These are phyloP conservation scores for Boletus coccyginus DNA, from an alignment of 768 basidiomycete species.

Conservation along the genomic window DNA sequence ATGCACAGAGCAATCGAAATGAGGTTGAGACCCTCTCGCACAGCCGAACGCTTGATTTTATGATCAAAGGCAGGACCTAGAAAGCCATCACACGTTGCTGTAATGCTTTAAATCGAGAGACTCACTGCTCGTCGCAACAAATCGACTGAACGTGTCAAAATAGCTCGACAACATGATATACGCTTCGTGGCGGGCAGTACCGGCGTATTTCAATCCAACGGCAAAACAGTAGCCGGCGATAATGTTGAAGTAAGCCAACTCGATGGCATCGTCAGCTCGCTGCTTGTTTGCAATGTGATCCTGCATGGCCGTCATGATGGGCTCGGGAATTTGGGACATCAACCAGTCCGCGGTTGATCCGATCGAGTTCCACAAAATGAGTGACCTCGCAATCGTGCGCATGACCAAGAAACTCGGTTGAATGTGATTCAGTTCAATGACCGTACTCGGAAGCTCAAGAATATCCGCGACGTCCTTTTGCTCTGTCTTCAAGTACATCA, in stretches of 20 bases:
- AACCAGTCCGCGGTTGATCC: conserved; percentile 74
- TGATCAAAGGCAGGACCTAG: conserved; percentile 80
- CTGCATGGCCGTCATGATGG: conserved; percentile 62
- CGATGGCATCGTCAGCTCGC: conserved; percentile 64
- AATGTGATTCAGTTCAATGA: conserved; percentile 75
- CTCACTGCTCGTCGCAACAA: conserved; percentile 68
- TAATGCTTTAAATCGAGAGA: conserved; percentile 1
- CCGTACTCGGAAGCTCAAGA: conserved; percentile 77
- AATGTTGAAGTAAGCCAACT: conserved; percentile 90
- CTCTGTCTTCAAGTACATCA: conserved; percentile 90
- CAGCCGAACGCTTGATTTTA: conserved; percentile 82
- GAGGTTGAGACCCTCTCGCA: conserved; percentile 84
- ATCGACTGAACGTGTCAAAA: conserved; percentile 74
- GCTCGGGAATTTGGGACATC: conserved; percentile 60
- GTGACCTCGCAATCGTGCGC: conserved; percentile 68
- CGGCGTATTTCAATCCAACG: conserved; percentile 89
- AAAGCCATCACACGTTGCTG: conserved; percentile 1
- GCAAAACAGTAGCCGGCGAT: conserved; percentile 90
- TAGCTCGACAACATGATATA: conserved; percentile 78
- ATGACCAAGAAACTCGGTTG: conserved; percentile 86
- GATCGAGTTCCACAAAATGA: conserved; percentile 88
- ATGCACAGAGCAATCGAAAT: conserved; percentile 85
- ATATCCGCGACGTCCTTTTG: conserved; percentile 85
- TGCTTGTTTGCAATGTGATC: conserved; percentile 44
- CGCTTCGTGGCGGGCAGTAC: conserved; percentile 88